Conservation (phyloP, 176 grass and related monocot genomes). For the Paspalum vaginatum region DNA sequence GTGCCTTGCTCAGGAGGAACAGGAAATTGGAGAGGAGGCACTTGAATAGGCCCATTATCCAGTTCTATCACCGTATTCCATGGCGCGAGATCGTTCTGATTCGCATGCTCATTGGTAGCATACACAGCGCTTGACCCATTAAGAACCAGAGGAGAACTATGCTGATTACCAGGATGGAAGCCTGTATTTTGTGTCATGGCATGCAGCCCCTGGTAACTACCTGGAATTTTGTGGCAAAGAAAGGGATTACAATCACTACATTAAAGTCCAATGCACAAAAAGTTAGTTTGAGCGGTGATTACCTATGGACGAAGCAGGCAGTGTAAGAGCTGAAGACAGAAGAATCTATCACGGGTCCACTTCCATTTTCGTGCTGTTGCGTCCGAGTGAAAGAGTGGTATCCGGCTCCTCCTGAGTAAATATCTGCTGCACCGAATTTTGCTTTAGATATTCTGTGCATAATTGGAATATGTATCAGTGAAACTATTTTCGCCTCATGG, state of each 20-base stretch:
- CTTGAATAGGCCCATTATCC: slow-evolving; percentile 46
- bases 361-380: slow-evolving; percentile 79
- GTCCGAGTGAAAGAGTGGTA: slow-evolving; percentile 85
- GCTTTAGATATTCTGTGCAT: slow-evolving; percentile 97
- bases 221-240: slow-evolving; percentile 41
- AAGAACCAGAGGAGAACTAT: slow-evolving; percentile 46
- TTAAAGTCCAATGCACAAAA: slow-evolving; percentile 6
- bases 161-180: slow-evolving; percentile 44
- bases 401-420: slow-evolving; percentile 72
- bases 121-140: slow-evolving; percentile 38
- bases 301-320: slow-evolving; percentile 49
- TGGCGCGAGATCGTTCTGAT: slow-evolving; percentile 45
- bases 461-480: slow-evolving; percentile 92
- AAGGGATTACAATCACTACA: slow-evolving; percentile 32
- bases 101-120: slow-evolving; percentile 34
- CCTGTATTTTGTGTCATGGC: slow-evolving; percentile 37
- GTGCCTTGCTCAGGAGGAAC: slow-evolving; percentile 39
- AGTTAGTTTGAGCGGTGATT: slow-evolving; percentile 30
- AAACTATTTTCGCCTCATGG: slow-evolving; percentile 59
- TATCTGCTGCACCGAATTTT: slow-evolving; percentile 88
- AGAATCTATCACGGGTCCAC: slow-evolving; percentile 55
- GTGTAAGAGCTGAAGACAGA: slow-evolving; percentile 34
- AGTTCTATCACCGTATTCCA: slow-evolving; percentile 54
- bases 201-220: slow-evolving; percentile 46
- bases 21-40: slow-evolving; percentile 43